A percentile compares a stretch with the other conserved stretches of the same genome.
These are phyloP conservation scores for Coemansia sp. DNA, from an alignment of 192 early-diverging fungal genomes.

Conservation along the genomic window DNA sequence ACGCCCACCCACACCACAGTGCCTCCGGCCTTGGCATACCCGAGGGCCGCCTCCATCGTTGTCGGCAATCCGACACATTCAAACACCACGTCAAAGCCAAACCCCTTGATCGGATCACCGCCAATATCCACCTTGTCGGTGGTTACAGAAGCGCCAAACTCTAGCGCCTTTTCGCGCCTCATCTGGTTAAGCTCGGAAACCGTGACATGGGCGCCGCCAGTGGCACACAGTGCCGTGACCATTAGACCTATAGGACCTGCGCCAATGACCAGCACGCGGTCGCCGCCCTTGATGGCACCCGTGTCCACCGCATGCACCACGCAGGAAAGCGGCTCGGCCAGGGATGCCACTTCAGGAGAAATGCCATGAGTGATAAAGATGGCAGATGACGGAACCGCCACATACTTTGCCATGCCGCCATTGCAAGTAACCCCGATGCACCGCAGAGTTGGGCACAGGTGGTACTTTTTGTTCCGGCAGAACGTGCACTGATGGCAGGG, in stretches of 20 bases:
- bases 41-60: constrained; percentile 44
- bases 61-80: constrained; percentile 54
- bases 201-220: constrained; percentile 44
- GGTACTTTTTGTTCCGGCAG: constrained; percentile 50
- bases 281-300: constrained; percentile 47
- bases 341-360: constrained; percentile 45
- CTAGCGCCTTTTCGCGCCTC: constrained; percentile 30
- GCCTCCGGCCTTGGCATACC: constrained; percentile 45
- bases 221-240: constrained; percentile 41
- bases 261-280: constrained; percentile 48
- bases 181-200: constrained; percentile 47
- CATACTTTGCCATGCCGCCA: constrained; percentile 56
- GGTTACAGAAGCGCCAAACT: constrained; percentile 34
- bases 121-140: constrained; percentile 26
- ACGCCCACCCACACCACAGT: constrained; percentile 57
- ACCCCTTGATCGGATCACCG: constrained; percentile 26
- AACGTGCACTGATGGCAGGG: constrained; percentile 52
- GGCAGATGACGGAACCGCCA: constrained; percentile 37
- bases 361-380: constrained; percentile 34
- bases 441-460: constrained; percentile 40
- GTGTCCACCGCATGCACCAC: constrained; percentile 55
- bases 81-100: constrained; percentile 53
- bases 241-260: constrained; percentile 58
- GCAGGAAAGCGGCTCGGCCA: constrained; percentile 57
- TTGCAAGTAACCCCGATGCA: constrained; percentile 54